A percentile compares a stretch with the other conserved stretches of the same genome.
phyloP scores from a whole-genome alignment of 2,329 filamentous ascomycete genomes.

The Botryosphaeria agaves region DNA sequence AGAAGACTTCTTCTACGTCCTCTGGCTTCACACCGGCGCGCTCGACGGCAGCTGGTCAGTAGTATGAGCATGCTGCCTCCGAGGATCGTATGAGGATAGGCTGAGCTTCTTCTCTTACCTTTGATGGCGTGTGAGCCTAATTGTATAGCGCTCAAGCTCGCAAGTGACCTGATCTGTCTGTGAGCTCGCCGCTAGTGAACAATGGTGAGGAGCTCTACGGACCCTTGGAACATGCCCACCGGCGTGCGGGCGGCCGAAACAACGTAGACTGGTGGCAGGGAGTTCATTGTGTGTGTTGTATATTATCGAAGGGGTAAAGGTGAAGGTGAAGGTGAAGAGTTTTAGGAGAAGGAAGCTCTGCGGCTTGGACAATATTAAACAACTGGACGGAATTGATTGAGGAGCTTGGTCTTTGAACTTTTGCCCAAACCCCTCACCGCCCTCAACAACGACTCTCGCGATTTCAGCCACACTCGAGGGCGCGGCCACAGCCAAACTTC shows the following conservation, averaged over 20 bases:
- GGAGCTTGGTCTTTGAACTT: no score
- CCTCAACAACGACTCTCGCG: no score
- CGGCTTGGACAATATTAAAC: no score
- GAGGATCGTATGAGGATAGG: background rate
- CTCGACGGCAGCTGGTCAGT: constrained; percentile 50
- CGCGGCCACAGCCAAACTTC: no score
- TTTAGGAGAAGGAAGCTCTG: no score
- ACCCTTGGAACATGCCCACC: constrained; percentile 90
- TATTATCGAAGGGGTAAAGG: no score
- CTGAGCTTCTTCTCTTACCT: no score
- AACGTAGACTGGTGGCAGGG: constrained; percentile 79
- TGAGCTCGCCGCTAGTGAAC: constrained; percentile 4
- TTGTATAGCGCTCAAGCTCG: constrained; percentile 70
- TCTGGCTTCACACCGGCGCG: constrained; percentile 75
- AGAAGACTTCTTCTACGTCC: constrained; percentile 91
- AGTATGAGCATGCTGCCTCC: constrained; percentile 1
- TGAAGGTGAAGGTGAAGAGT: no score
- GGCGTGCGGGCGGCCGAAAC: constrained; percentile 84
- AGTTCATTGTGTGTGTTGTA: no score
- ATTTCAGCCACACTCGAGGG: no score
- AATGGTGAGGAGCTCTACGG: constrained; percentile 14
- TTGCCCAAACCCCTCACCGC: no score
- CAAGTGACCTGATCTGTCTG: constrained; percentile 51
- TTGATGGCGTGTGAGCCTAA: constrained; percentile 88
- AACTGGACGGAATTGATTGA: no score